phyloP scores from a whole-genome alignment of 1,284 basidiomycete genomes.

The Austroboletus olivaceoglutinosus region DNA sequence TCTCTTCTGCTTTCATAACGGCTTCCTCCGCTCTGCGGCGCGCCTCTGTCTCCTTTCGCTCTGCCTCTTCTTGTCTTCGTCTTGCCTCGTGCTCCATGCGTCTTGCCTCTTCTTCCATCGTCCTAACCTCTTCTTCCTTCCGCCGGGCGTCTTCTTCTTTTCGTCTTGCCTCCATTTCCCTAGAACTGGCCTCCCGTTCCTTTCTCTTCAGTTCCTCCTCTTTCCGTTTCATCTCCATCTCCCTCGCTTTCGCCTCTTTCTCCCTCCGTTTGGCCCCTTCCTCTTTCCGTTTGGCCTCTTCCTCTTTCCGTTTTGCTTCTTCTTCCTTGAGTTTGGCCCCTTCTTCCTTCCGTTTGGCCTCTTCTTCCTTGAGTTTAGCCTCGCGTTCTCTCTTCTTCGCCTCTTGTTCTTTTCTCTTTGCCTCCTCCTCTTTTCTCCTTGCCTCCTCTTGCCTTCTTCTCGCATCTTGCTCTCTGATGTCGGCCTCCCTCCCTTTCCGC shows the following conservation, averaged over 20 bases:
- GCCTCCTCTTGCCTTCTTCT: slow-evolving; percentile 18
- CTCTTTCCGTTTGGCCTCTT: slow-evolving; percentile 19
- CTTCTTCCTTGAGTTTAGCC: slow-evolving; percentile 19
- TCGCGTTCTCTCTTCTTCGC: slow-evolving; percentile 24
- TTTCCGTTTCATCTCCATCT: slow-evolving; percentile 28
- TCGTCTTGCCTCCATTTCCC: slow-evolving; percentile 18
- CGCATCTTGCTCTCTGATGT: slow-evolving; percentile 24
- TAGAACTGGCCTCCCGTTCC: slow-evolving; percentile 25
- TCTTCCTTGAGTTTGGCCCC: slow-evolving; percentile 22
- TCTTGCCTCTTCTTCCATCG: slow-evolving; percentile 32
- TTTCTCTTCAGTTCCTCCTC: slow-evolving; percentile 32
- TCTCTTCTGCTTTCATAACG: slow-evolving; percentile 21
- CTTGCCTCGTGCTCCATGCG: slow-evolving; percentile 26
- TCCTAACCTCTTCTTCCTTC: slow-evolving; percentile 31
- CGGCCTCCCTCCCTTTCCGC: slow-evolving; percentile 23
- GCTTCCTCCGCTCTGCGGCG: slow-evolving; percentile 32
- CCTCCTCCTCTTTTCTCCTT: slow-evolving; percentile 13
- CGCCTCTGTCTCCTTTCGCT: slow-evolving; percentile 28
- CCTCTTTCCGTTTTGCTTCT: slow-evolving; percentile 24
- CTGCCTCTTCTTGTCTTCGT: slow-evolving; percentile 35
- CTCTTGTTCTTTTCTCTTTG: slow-evolving; percentile 23
- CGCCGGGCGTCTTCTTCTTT: slow-evolving; percentile 29
- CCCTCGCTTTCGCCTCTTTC: slow-evolving; percentile 28
- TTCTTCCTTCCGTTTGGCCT: slow-evolving; percentile 21
- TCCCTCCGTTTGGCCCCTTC: slow-evolving; percentile 25